These are phyloP conservation scores for Catharanthus roseus DNA, from an alignment of 257 asterid genomes.

Conservation along the genomic window DNA sequence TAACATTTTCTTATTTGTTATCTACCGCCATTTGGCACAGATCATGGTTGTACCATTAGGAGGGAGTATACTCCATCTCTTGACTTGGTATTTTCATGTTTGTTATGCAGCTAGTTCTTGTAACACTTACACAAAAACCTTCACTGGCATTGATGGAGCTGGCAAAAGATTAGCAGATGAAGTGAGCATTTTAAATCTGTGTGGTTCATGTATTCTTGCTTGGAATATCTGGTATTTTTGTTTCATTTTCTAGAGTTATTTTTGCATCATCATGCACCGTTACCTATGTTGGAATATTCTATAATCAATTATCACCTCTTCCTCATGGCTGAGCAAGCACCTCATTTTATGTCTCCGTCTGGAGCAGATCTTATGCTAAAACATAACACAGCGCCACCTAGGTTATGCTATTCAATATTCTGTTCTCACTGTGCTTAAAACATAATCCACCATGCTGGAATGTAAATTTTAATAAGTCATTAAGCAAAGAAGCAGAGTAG, in stretches of 20 bases:
- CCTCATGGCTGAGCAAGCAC: no score
- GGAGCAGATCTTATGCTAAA: no score
- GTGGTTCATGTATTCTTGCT: background rate
- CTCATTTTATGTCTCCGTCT: no score
- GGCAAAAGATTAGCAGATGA: constrained; percentile 92
- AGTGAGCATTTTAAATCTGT: constrained; percentile 42
- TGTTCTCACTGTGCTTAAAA: background rate
- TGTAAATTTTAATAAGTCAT: background rate
- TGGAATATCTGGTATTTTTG: background rate
- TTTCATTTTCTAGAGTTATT: background rate
- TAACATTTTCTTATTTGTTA: no score
- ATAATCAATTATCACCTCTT: background rate
- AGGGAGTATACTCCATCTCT: background rate
- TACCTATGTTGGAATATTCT: background rate
- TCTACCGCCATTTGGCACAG: no score
- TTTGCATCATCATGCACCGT: background rate
- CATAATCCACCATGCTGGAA: background rate
- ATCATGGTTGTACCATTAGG: background rate
- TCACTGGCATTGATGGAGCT: constrained; percentile 84
- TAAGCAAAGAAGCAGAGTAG: background rate
- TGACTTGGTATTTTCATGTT: constrained; percentile 3
- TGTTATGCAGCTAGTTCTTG: constrained; percentile 71
- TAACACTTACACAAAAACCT: constrained; percentile 76
- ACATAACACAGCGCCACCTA: no score
- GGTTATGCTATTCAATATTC: background rate